Evolutionary conservation across 306 rosid species (phyloP), one percentile per base, ranked within the genome.

Genomic region (Glycine latifolia): DNA sequence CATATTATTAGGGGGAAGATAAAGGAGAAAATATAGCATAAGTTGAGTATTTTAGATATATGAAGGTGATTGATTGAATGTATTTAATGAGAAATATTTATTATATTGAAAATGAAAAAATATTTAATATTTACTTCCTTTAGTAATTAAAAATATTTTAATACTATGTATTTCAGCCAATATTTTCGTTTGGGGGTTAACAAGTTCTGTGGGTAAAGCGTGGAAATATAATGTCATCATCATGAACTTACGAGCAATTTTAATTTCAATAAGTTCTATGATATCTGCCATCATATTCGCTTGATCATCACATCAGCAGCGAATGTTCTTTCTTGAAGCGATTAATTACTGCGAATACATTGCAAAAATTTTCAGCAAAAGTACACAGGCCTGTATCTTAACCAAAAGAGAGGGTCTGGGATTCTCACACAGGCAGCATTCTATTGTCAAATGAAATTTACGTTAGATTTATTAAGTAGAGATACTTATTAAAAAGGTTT

Each of bases 51-150:
- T 66, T 79, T 26, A 48, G 43, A 5, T 16, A 20, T 10, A 48
- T 69, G n/a, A 67, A 4, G 55, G 53, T 10, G 54, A 16, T 67
- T 46, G 73, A 68, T 41, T 44, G 54, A 26, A 47, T 69, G 52
- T 67, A n/a, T 41, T 8, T 43, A 44, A 15, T 16, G 52, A 67
- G 39, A 67, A 69, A 12, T 2, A 44, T 70, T 48, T 50, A 49
- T 52, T 12, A 13, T 11, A 15, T 3, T 39, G 14, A 14, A 14
- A 39, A 44, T 44, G 48, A 4, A 67, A 3, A 6, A 56, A 41
- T 37, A 8, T 13, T 66, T 39, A 15, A 44, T 41, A n/a, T 70
- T 65, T 44, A 67, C 0, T 67, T 67, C 31, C 1, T 39, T 66
- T 14, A 41, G 49, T 14, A 66, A 61, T 61, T 61, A 61, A 26